Evolutionary conservation across 257 asterid genomes (phyloP).

Genomic region (Eucommia ulmoides): DNA sequence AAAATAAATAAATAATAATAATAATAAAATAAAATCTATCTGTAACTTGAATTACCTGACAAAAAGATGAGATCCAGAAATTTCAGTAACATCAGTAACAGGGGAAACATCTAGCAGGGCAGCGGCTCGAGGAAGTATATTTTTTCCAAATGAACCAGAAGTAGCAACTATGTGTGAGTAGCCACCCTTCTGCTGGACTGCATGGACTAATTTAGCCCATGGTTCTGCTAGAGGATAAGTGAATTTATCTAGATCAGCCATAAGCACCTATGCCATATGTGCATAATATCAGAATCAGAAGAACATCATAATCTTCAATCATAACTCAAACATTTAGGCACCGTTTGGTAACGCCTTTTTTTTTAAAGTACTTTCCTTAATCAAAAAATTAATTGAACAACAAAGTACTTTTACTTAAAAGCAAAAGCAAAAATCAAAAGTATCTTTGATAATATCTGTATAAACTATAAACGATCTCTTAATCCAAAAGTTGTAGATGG

Average conservation of each 20-base stretch:
- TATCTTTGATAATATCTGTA: no score
- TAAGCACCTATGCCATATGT: constrained; percentile 50
- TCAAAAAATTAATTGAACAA: no score
- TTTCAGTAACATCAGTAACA: constrained; percentile 66
- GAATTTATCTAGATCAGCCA: constrained; percentile 83
- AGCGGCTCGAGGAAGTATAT: constrained; percentile 91
- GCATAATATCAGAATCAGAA: background rate
- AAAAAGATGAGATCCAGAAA: constrained; percentile 54
- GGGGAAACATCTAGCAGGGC: constrained; percentile 95
- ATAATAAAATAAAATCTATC: no score
- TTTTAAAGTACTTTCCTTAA: no score
- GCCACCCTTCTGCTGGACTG: constrained; percentile 61
- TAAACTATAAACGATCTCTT: no score
- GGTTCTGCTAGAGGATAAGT: constrained; percentile 72
- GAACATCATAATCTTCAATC: constrained; percentile 1
- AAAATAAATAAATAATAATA: no score
- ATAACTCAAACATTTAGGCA: background rate
- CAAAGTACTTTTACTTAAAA: no score
- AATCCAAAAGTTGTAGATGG: no score
- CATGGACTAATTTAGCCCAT: constrained; percentile 76
- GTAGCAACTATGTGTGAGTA: constrained; percentile 75
- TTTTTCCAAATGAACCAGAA: constrained; percentile 91
- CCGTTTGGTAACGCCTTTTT: no score
- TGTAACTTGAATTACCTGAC: constrained; percentile 56
- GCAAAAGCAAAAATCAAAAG: no score